Evolutionary conservation across 2,329 filamentous ascomycete species (phyloP).

Genomic region (Fusarium nelsonii): DNA sequence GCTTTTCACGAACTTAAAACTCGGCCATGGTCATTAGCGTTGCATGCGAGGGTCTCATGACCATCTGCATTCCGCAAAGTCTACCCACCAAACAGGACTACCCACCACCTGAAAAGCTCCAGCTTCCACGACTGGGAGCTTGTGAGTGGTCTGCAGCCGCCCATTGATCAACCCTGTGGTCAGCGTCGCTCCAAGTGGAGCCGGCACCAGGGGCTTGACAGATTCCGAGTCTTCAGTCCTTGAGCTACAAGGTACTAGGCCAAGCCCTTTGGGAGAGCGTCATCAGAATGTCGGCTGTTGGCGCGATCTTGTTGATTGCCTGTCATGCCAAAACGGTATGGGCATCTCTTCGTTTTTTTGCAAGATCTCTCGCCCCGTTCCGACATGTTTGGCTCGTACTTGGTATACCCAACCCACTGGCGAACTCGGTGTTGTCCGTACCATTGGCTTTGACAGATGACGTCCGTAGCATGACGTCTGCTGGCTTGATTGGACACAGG

Average conservation of each 20-base stretch:
- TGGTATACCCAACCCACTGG: conserved; percentile 32
- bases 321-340: conserved; percentile 36
- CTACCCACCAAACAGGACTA: conserved; percentile 40
- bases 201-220: conserved; percentile 31
- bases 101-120: conserved; percentile 40
- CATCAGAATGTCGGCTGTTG: conserved; percentile 34
- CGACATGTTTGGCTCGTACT: conserved; percentile 15
- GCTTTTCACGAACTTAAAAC: conserved; percentile 49
- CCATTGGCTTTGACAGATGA: conserved; percentile 37
- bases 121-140: conserved; percentile 31
- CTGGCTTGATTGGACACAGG: conserved; percentile 32
- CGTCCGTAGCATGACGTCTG: conserved; percentile 46
- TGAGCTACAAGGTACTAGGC: background rate
- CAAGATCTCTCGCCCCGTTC: conserved; percentile 24
- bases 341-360: conserved; percentile 6
- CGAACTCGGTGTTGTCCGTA: conserved; percentile 19
- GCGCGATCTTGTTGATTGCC: conserved; percentile 4
- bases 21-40: conserved; percentile 48
- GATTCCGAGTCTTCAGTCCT: conserved; percentile 12
- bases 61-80: conserved; percentile 47
- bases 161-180: conserved; percentile 19
- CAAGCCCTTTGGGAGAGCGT: conserved; percentile 24
- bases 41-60: conserved; percentile 50
- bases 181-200: conserved; percentile 31
- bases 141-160: conserved; percentile 39